Percentiles rank a stretch among this genome's conserved stretches.
Conservation (phyloP, 1,284 basidiomycete genomes). For the Tetrapyrgos nigripes region DNA sequence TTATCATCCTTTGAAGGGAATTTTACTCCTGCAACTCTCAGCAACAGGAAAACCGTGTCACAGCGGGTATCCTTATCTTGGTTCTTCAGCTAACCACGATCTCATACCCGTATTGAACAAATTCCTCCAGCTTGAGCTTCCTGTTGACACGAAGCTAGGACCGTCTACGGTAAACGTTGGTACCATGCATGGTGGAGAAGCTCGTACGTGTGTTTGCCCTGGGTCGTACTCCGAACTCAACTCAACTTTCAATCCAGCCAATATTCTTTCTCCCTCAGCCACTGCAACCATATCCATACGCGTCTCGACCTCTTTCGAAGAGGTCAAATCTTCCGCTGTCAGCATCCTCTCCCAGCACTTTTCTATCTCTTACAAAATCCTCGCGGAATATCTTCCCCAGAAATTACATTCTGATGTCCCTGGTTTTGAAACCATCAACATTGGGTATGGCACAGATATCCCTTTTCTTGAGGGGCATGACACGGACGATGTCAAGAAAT, state of each 20-base stretch:
- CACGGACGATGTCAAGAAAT: not conserved
- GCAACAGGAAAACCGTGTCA: conserved; percentile 6
- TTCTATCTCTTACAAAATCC: conserved; percentile 5
- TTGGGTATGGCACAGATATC: conserved; percentile 14
- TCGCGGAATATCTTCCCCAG: conserved; percentile 14
- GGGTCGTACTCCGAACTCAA: not conserved
- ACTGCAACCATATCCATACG: conserved; percentile 13
- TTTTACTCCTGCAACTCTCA: conserved; percentile 7
- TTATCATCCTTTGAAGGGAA: conserved; percentile 1
- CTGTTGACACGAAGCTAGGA: conserved; percentile 5
- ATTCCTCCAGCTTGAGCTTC: conserved; percentile 8
- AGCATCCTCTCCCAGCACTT: not conserved
- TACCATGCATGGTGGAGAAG: conserved; percentile 11
- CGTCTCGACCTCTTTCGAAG: conserved; percentile 12
- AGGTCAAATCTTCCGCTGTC: conserved; percentile 3
- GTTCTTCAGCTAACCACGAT: conserved; percentile 10
- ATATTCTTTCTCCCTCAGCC: conserved; percentile 13
- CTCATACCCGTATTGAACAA: conserved; percentile 5
- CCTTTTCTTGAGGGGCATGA: conserved; percentile 6
- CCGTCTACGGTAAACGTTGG: conserved; percentile 12
- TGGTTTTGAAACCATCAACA: conserved; percentile 14
- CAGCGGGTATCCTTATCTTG: conserved; percentile 16
- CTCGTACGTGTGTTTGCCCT: conserved; percentile 7
- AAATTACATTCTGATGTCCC: conserved; percentile 10
- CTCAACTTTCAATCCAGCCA: not conserved